phyloP scores from a whole-genome alignment of 805 yeast genomes.

The Candida boidinii region DNA sequence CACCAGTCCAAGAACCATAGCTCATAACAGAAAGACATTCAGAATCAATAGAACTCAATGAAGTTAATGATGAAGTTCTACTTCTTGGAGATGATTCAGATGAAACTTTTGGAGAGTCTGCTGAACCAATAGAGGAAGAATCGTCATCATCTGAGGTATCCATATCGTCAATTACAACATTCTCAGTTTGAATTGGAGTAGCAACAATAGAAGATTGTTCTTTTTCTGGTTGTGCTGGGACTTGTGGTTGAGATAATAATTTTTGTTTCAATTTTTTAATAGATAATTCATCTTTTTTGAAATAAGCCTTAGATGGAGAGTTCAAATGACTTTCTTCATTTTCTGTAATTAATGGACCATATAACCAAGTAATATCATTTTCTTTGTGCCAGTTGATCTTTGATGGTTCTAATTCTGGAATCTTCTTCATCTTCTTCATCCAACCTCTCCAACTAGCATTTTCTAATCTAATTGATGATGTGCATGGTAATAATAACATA shows the following conservation, averaged over 20 bases:
- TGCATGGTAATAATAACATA: conserved; percentile 25
- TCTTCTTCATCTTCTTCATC: conserved; percentile 67
- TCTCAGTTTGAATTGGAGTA: no score
- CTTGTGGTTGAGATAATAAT: background rate
- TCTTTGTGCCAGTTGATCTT: conserved; percentile 45
- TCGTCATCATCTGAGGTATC: no score
- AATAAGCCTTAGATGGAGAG: no score
- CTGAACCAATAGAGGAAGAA: background rate
- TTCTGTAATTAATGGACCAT: conserved; percentile 35
- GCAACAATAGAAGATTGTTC: background rate
- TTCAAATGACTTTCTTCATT: conserved; percentile 1
- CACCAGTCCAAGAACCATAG: no score
- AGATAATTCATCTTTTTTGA: background rate
- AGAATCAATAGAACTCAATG: no score
- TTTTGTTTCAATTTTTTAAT: background rate
- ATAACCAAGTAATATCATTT: conserved; percentile 46
- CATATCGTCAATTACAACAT: no score
- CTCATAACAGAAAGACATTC: no score
- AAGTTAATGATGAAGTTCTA: no score
- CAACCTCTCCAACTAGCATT: conserved; percentile 94
- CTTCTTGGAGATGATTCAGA: no score
- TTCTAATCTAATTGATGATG: conserved; percentile 43
- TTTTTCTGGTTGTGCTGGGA: background rate
- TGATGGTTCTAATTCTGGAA: conserved; percentile 36
- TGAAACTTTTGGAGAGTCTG: background rate